phyloP scores from a whole-genome alignment of 2,329 filamentous ascomycete genomes.

The Ploettnerulaceae sp. region DNA sequence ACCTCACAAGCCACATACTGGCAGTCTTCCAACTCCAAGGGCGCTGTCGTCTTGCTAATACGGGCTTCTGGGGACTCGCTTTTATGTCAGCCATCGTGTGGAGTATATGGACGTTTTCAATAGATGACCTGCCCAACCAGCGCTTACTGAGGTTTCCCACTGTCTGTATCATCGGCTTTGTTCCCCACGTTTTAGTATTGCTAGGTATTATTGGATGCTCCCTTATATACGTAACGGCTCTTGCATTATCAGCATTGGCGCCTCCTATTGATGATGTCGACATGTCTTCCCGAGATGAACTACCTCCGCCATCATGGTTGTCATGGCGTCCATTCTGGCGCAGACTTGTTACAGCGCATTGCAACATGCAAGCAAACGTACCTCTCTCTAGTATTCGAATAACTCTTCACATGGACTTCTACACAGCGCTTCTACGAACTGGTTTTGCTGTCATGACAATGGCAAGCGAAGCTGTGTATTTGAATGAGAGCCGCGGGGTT shows the following conservation, averaged over 20 bases:
- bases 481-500: conserved; percentile 81
- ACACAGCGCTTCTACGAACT: conserved; percentile 79
- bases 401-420: conserved; percentile 89
- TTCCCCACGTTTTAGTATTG: conserved; percentile 87
- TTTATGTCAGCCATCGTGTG: conserved; percentile 84
- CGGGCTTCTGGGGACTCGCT: conserved; percentile 81
- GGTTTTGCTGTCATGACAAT: conserved; percentile 88
- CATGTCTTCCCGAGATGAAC: conserved; percentile 34
- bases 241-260: conserved; percentile 69
- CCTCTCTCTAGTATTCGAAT: conserved; percentile 77
- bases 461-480: conserved; percentile 90
- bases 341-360: conserved; percentile 66
- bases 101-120: conserved; percentile 61
- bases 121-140: conserved; percentile 54
- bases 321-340: conserved; percentile 43
- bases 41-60: conserved; percentile 76
- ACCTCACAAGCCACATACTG: conserved; percentile 77
- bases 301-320: conserved; percentile 36
- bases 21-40: conserved; percentile 77
- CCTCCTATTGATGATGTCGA: conserved; percentile 20
- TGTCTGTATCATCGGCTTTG: conserved; percentile 90
- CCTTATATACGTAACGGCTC: conserved; percentile 70
- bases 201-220: conserved; percentile 71
- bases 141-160: conserved; percentile 84
- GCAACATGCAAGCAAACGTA: conserved; percentile 88